A percentile compares a stretch with the other conserved stretches of the same genome.
These are phyloP conservation scores for Solanum habrochaites DNA, from an alignment of 257 asterid species.

Conservation along the genomic window DNA sequence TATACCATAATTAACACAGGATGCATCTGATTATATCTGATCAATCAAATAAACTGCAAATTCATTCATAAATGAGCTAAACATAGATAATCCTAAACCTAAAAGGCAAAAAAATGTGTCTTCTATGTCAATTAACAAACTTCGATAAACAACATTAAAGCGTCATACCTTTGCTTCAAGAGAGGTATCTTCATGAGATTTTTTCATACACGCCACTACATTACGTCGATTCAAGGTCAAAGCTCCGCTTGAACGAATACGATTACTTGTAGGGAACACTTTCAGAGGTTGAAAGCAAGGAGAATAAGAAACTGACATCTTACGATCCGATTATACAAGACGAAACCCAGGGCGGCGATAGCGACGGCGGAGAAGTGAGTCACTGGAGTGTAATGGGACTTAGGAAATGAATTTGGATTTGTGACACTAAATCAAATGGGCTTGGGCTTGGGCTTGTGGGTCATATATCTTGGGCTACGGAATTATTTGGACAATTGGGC, in stretches of 20 bases:
- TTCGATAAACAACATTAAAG: not conserved
- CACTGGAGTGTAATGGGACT: not conserved
- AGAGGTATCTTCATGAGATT: conserved; percentile 11
- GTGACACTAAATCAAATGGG: not conserved
- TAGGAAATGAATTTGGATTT: not conserved
- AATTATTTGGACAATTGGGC: not conserved
- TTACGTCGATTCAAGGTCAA: conserved; percentile 8
- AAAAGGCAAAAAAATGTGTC: not conserved
- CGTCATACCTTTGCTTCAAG: conserved; percentile 35
- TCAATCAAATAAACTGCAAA: not conserved
- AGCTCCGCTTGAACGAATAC: conserved; percentile 1
- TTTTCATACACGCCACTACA: conserved; percentile 21
- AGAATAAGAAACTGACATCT: conserved; percentile 39
- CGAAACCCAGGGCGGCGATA: not conserved
- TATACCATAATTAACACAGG: not conserved
- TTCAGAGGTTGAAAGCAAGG: conserved; percentile 25
- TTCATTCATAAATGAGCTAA: not conserved
- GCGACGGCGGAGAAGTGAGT: not conserved
- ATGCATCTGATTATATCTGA: not conserved
- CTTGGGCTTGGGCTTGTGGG: not conserved
- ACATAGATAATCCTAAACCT: not conserved
- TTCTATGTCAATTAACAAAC: not conserved
- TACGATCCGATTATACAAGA: not conserved
- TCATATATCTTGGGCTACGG: not conserved
- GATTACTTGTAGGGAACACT: conserved; percentile 8